phyloP scores from a whole-genome alignment of 192 early-diverging fungal species.

The Coemansia sp. region DNA sequence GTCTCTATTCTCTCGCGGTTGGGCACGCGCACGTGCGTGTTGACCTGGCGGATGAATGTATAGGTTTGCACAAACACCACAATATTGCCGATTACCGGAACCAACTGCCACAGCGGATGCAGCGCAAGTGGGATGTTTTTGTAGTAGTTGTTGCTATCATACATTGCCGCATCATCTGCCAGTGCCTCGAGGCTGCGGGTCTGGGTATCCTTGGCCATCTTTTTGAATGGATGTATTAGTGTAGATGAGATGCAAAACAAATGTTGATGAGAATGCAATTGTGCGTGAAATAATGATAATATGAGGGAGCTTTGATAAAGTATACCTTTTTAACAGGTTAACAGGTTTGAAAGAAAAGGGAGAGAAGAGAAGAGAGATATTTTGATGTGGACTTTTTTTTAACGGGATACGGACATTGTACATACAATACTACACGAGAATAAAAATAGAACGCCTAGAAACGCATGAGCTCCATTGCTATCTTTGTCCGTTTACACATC shows the following conservation, averaged over 20 bases:
- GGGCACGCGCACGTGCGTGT: constrained; percentile 17
- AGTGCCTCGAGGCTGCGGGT: background rate
- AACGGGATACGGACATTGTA: background rate
- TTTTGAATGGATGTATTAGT: background rate
- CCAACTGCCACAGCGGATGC: constrained; percentile 31
- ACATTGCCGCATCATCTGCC: constrained; percentile 9
- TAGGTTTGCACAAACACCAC: constrained; percentile 40
- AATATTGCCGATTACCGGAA: constrained; percentile 44
- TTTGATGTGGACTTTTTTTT: background rate
- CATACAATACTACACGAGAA: background rate
- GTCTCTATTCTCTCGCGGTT: constrained; percentile 29
- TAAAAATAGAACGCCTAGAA: background rate
- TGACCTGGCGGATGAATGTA: constrained; percentile 24
- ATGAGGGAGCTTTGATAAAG: background rate
- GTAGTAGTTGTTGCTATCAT: constrained; percentile 27
- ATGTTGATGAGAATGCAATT: constrained; percentile 13
- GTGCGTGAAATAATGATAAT: constrained; percentile 6
- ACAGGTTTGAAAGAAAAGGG: background rate
- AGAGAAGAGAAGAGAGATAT: background rate
- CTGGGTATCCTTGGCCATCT: constrained; percentile 2
- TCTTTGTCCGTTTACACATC: background rate
- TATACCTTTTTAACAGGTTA: background rate
- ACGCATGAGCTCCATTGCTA: background rate
- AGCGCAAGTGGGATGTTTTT: constrained; percentile 19
- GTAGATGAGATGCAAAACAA: background rate